Base-by-base conservation (phyloP, 225 moss, liverwort and hornwort species). In the Physcomitrium patens region DNA sequence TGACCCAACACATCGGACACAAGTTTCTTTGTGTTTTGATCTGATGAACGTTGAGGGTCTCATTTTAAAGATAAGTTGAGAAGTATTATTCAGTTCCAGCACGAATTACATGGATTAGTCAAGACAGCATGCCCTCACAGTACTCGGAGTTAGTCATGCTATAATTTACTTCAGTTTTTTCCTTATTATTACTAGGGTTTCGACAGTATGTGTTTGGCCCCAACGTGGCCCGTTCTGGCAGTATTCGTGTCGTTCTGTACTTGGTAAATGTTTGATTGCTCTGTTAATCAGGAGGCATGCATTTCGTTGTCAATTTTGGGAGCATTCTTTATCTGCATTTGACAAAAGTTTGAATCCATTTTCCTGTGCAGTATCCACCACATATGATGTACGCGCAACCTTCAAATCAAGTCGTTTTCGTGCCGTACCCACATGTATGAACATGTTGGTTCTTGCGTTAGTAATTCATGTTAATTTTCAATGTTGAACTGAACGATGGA, bases 341-440 rank as follows among this genome's bases (percentile, higher is more conserved):
- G 49, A 12, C 8, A 49, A 11, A 1, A 49, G 48, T 15, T 53
- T 53, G 53, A 49, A 17, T 53, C 53, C 7, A 15, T 65, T 78
- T 61, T 80, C 26, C 11, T 37, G 31, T 37, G 31, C 96, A 96
- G 90, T 94, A 91, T 75, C 78, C 81, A 17, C 93, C 80, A 58
- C 92, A 84, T 50, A 83, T 96, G 91, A 86, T 96, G 85, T 94
- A 82, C 48, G 85, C 79, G 56, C 92, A 86, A 80, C 85, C 87
- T 55, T n/a, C 65, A 63, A 67, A 79, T 65, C 87, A 81, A 71
- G 81, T 93, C 62, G 58, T 92, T 43, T 94, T 86, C 68, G 71
- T 94, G 74, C 95, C 78, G 49, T 91, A 71, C 54, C 86, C 87
- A 20, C 92, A 88, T 91, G 94, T 92, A 67, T 24, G 65, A 51